Conservation (phyloP, 345 rosid genomes). For the Pseudoturritis turrita region DNA sequence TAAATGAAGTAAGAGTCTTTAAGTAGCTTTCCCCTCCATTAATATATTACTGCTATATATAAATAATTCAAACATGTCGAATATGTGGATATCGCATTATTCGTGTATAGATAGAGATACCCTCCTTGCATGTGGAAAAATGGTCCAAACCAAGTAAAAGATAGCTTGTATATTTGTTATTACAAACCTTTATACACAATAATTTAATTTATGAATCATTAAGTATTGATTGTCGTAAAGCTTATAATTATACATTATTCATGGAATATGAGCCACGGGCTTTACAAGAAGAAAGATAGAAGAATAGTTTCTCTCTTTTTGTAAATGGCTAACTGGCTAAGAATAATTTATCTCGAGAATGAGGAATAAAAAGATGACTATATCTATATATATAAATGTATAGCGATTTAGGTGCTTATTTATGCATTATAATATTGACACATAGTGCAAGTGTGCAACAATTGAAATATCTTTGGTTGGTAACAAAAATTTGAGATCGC, state of each 20-base stretch:
- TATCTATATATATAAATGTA: not conserved
- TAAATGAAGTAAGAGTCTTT: slow-evolving; percentile 29
- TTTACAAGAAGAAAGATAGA: slow-evolving; percentile 21
- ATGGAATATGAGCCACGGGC: slow-evolving; percentile 29
- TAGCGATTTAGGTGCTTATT: not conserved
- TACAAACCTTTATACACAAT: not conserved
- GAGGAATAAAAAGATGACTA: slow-evolving; percentile 1
- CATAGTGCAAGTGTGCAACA: not conserved
- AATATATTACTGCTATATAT: not conserved
- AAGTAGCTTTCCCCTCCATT: not conserved
- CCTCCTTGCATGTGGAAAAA: slow-evolving; percentile 24
- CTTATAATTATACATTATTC: not conserved
- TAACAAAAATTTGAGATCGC: not conserved
- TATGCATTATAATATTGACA: not conserved
- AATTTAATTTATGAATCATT: slow-evolving; percentile 21
- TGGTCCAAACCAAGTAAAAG: slow-evolving; percentile 30
- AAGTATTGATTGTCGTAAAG: slow-evolving; percentile 29
- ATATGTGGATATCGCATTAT: slow-evolving; percentile 20
- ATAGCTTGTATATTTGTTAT: slow-evolving; percentile 10
- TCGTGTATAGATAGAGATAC: slow-evolving; percentile 16
- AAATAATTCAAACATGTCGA: slow-evolving; percentile 25
- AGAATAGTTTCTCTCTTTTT: slow-evolving; percentile 29
- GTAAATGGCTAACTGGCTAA: slow-evolving; percentile 28
- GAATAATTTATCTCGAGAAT: slow-evolving; percentile 21
- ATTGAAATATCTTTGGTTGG: not conserved